phyloP scores from a whole-genome alignment of 2,329 filamentous ascomycete genomes.

The Elsinoe necatrix region DNA sequence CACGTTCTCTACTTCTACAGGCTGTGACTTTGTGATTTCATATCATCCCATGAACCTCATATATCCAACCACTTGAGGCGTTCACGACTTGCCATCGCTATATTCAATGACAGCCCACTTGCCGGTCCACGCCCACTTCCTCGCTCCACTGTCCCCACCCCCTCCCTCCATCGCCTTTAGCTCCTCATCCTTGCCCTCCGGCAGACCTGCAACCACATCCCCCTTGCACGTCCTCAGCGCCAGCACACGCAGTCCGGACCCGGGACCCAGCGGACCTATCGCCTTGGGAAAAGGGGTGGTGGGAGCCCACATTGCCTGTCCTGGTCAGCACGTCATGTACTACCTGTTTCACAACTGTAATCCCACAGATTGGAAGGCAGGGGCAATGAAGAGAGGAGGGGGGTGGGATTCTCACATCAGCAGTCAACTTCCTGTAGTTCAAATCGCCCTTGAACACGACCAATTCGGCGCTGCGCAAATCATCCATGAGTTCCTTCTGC shows the following conservation, averaged over 20 bases:
- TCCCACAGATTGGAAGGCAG: too few relatives aligned
- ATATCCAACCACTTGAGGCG: background rate
- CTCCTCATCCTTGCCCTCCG: constrained; percentile 72
- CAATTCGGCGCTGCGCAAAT: constrained; percentile 74
- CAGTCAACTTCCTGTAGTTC: constrained; percentile 89
- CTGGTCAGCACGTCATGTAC: background rate
- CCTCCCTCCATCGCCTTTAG: constrained; percentile 60
- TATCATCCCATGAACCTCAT: background rate
- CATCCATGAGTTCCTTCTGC: constrained; percentile 60
- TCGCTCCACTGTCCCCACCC: constrained; percentile 58
- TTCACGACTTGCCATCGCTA: constrained; percentile 53
- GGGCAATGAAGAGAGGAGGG: too few relatives aligned
- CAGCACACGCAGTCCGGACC: constrained; percentile 74
- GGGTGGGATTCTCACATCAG: constrained; percentile 70
- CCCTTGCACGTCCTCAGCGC: constrained; percentile 93
- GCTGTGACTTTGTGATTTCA: background rate
- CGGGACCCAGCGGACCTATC: constrained; percentile 74
- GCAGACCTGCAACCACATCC: constrained; percentile 86
- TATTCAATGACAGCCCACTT: constrained; percentile 96
- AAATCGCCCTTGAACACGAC: constrained; percentile 96
- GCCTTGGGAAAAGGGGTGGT: constrained; percentile 79
- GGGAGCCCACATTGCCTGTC: constrained; percentile 67
- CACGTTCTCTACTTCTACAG: background rate
- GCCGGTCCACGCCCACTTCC: constrained; percentile 91
- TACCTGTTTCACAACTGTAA: too few relatives aligned